A percentile compares a stretch with the other conserved stretches of the same genome.
Conservation (phyloP, 768 basidiomycete genomes). For the Nevesoporus exiguus region DNA sequence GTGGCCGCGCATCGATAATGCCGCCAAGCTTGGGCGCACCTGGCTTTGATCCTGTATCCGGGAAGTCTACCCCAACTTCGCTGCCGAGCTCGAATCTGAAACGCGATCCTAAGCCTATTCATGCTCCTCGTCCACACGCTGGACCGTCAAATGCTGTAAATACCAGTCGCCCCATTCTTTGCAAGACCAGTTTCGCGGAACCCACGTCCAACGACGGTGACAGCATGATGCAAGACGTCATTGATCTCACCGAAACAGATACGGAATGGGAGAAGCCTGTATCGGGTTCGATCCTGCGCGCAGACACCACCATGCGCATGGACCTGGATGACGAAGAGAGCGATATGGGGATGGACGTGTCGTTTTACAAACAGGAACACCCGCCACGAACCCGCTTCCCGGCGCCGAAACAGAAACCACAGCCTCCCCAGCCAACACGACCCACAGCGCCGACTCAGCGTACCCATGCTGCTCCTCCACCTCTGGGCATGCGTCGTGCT, state of each 20-base stretch:
- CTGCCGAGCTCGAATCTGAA: conserved; percentile 13
- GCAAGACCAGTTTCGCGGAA: not conserved
- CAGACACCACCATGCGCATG: conserved; percentile 12
- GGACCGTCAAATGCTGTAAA: not conserved
- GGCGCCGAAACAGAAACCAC: not conserved
- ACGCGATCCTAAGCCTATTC: conserved; percentile 2
- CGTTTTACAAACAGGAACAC: conserved; percentile 11
- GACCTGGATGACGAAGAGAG: conserved; percentile 15
- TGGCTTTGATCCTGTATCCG: conserved; percentile 1
- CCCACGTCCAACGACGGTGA: conserved; percentile 2
- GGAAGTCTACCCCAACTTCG: conserved; percentile 14
- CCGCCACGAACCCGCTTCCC: not conserved
- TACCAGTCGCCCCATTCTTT: not conserved
- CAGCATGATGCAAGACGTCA: conserved; percentile 13
- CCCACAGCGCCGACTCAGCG: conserved; percentile 14
- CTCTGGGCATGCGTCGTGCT: conserved; percentile 28
- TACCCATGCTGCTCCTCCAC: conserved; percentile 20
- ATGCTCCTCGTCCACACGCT: not conserved
- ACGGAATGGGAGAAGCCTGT: conserved; percentile 11
- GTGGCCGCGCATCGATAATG: conserved; percentile 5
- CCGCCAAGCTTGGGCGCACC: conserved; percentile 3
- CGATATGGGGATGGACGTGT: conserved; percentile 18
- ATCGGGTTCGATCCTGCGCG: not conserved
- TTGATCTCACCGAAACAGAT: conserved; percentile 24
- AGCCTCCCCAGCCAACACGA: conserved; percentile 1